Conservation (phyloP, 371 early-diverging fungal species). For the Nematocida displodere region DNA sequence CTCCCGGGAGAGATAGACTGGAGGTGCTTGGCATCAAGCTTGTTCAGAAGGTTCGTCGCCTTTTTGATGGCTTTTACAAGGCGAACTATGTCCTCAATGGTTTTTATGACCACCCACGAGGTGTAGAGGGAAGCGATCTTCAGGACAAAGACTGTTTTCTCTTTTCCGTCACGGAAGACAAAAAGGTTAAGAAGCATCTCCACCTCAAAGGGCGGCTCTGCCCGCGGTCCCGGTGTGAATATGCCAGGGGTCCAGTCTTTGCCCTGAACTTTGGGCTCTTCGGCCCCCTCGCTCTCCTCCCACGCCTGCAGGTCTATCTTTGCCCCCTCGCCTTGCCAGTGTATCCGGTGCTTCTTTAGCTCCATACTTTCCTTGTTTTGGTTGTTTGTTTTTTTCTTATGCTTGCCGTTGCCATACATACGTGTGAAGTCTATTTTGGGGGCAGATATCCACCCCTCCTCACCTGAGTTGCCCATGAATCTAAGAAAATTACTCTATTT, state of each 20-base stretch:
- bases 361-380: slow-evolving; percentile 8
- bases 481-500: background rate
- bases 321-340: slow-evolving; percentile 34
- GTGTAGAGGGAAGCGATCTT: slow-evolving; percentile 4
- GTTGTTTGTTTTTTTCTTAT: background rate
- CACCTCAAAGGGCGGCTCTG: slow-evolving; percentile 49
- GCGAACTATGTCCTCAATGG: slow-evolving; percentile 9
- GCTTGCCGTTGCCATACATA: too few relatives aligned
- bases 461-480: background rate
- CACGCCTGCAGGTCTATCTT: slow-evolving; percentile 33
- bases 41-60: slow-evolving; percentile 3
- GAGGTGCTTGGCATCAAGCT: slow-evolving; percentile 15
- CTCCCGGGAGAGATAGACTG: slow-evolving; percentile 10
- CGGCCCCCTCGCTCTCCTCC: slow-evolving; percentile 3
- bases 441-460: background rate
- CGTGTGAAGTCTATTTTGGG: background rate
- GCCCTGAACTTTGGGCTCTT: background rate
- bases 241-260: background rate
- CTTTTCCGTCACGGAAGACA: slow-evolving; percentile 14
- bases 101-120: slow-evolving; percentile 34
- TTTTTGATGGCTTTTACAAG: slow-evolving; percentile 2
- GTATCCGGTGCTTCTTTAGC: slow-evolving; percentile 15
- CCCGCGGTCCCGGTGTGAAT: slow-evolving; percentile 33
- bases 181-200: slow-evolving; percentile 3
- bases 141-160: slow-evolving; percentile 11